Conservation (phyloP, 1,284 basidiomycete species). For the Neotropicomus parvogracilis region DNA sequence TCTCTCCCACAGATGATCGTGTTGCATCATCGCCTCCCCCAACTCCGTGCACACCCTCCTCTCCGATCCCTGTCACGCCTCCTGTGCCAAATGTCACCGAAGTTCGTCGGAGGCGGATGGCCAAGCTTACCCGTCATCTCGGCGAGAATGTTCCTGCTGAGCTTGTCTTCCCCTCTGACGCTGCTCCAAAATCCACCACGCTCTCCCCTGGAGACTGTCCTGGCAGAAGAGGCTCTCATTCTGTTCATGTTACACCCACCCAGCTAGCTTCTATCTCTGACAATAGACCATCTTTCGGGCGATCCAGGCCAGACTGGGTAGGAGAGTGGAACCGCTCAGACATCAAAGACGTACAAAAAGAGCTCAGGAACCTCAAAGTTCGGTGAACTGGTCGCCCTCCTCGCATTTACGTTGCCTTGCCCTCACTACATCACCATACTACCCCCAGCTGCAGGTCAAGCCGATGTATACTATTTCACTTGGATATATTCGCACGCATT, state of each 20-base stretch:
- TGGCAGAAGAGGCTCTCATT: conserved; percentile 13
- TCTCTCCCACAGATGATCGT: conserved; percentile 13
- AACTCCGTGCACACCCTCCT: conserved; percentile 15
- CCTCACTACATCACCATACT: too few species aligned
- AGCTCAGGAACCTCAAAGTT: conserved; percentile 24
- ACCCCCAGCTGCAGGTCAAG: conserved; percentile 17
- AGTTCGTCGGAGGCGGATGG: conserved; percentile 37
- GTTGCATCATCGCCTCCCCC: conserved; percentile 8
- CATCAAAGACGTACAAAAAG: conserved; percentile 31
- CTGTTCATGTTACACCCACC: conserved; percentile 8
- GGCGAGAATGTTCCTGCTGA: conserved; percentile 43
- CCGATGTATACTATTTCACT: background rate
- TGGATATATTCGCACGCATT: conserved; percentile 1
- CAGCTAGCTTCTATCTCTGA: background rate
- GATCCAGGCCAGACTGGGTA: conserved; percentile 22
- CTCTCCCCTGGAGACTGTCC: background rate
- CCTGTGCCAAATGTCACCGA: conserved; percentile 19
- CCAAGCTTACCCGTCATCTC: conserved; percentile 42
- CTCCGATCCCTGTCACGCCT: conserved; percentile 22
- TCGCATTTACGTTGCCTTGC: too few species aligned
- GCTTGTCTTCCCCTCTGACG: conserved; percentile 30
- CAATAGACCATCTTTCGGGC: background rate
- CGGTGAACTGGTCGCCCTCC: conserved; percentile 10
- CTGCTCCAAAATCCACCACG: conserved; percentile 7
- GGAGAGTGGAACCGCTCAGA: conserved; percentile 34